Percentiles rank a stretch among this genome's conserved stretches.
These are phyloP conservation scores for Mycosphaerella arachidis DNA, from an alignment of 2,329 filamentous ascomycete species.

Conservation along the genomic window DNA sequence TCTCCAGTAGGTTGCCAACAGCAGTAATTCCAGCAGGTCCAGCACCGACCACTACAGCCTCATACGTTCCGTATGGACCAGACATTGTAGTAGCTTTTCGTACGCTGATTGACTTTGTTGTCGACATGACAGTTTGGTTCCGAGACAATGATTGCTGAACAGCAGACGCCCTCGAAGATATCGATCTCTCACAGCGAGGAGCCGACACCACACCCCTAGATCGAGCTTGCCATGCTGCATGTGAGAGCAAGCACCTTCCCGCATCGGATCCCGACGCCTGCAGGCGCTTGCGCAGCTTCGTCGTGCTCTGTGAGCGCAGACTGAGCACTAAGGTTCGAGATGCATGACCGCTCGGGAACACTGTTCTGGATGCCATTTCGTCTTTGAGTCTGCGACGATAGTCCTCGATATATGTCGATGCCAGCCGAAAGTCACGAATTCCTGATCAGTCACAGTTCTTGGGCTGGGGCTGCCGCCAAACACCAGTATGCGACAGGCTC, in stretches of 20 bases:
- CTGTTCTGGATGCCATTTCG: not conserved
- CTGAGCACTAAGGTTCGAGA: not conserved
- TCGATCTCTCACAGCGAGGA: not conserved
- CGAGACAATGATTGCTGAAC: not conserved
- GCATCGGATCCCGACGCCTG: slow-evolving; percentile 1
- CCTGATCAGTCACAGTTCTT: too few relatives aligned
- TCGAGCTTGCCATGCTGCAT: not conserved
- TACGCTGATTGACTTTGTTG: not conserved
- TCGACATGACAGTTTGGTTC: not conserved
- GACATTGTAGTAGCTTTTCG: slow-evolving; percentile 17
- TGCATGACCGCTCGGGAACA: not conserved
- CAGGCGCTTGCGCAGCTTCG: not conserved
- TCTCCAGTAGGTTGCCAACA: slow-evolving; percentile 58
- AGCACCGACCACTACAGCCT: slow-evolving; percentile 56
- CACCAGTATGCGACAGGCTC: too few relatives aligned
- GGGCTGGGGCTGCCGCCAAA: too few relatives aligned
- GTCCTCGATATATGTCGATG: too few relatives aligned
- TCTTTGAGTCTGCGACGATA: not conserved
- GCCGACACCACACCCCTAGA: not conserved
- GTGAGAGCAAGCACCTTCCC: not conserved
- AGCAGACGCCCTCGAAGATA: not conserved
- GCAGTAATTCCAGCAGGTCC: slow-evolving; percentile 57
- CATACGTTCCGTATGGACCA: slow-evolving; percentile 32
- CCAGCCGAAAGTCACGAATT: too few relatives aligned
- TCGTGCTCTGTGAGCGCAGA: not conserved